These are phyloP conservation scores for Blastobotrys robertii DNA, from an alignment of 805 yeast species.

Conservation along the genomic window DNA sequence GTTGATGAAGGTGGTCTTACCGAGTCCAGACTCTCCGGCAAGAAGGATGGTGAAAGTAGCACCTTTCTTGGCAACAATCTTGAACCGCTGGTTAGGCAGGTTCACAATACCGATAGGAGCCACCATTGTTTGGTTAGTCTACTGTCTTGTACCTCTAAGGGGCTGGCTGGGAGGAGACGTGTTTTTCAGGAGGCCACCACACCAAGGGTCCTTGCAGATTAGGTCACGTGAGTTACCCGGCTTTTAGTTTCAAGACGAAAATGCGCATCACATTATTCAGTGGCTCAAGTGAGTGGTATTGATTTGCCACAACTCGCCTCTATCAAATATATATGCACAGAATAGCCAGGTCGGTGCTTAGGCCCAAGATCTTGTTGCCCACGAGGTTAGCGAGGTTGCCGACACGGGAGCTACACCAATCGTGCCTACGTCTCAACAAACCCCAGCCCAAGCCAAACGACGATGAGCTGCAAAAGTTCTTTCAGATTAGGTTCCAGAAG, in stretches of 20 bases:
- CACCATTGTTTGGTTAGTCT: background rate
- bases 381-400: too few relatives aligned
- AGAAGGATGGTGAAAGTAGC: constrained; percentile 72
- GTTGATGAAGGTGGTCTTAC: constrained; percentile 72
- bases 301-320: too few relatives aligned
- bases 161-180: too few relatives aligned
- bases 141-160: background rate
- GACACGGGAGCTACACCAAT: background rate
- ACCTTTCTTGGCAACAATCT: constrained; percentile 40
- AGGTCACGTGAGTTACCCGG: too few relatives aligned
- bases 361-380: too few relatives aligned
- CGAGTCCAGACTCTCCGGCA: constrained; percentile 74
- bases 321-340: too few relatives aligned
- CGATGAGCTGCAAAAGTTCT: background rate
- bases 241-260: too few relatives aligned
- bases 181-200: too few relatives aligned
- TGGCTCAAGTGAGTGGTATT: too few relatives aligned
- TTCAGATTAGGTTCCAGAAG: background rate
- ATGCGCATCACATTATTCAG: too few relatives aligned
- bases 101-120: constrained; percentile 23
- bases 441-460: constrained; percentile 1
- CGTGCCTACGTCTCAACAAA: background rate
- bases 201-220: too few relatives aligned
- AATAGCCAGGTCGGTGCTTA: too few relatives aligned
- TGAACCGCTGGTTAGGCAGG: constrained; percentile 29